A percentile compares a stretch with the other conserved stretches of the same genome.
Conservation (phyloP, 306 rosid genomes). For the Acmispon strigosus region DNA sequence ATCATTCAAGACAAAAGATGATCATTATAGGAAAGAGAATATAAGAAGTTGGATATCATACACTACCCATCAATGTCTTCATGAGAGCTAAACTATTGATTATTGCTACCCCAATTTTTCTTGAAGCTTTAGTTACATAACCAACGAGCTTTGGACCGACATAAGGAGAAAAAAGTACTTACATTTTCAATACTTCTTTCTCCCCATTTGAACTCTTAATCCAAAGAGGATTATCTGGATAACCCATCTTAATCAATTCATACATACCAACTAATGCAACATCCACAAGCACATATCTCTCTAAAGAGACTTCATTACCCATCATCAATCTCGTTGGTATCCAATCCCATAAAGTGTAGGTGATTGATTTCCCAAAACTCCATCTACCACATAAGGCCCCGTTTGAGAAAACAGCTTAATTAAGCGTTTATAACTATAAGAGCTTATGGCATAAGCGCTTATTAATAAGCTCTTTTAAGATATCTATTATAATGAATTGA, state of each 20-base stretch:
- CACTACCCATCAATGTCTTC: slow-evolving; percentile 61
- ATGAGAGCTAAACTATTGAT: slow-evolving; percentile 48
- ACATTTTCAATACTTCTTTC: slow-evolving; percentile 58
- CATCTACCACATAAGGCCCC: slow-evolving; percentile 58
- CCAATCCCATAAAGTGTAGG: too few relatives aligned
- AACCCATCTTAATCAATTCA: slow-evolving; percentile 65
- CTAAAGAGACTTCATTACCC: too few relatives aligned
- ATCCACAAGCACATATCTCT: slow-evolving; percentile 22
- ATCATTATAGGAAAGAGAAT: neutral
- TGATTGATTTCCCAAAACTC: neutral
- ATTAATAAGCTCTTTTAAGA: too few relatives aligned
- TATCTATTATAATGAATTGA: too few relatives aligned
- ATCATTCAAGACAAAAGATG: neutral
- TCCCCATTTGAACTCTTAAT: slow-evolving; percentile 44
- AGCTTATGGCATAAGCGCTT: too few relatives aligned
- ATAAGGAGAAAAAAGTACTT: slow-evolving; percentile 38
- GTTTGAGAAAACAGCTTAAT: too few relatives aligned
- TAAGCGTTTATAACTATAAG: too few relatives aligned
- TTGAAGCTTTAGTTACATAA: slow-evolving; percentile 56
- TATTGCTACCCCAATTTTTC: slow-evolving; percentile 39
- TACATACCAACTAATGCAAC: slow-evolving; percentile 71
- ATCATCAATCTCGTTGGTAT: too few relatives aligned
- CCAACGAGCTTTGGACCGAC: slow-evolving; percentile 30
- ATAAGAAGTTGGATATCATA: slow-evolving; percentile 28
- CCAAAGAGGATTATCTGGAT: slow-evolving; percentile 57